Evolutionary conservation across 2,329 filamentous ascomycete genomes (phyloP).

Genomic region (Colletotrichum brevisporum): DNA sequence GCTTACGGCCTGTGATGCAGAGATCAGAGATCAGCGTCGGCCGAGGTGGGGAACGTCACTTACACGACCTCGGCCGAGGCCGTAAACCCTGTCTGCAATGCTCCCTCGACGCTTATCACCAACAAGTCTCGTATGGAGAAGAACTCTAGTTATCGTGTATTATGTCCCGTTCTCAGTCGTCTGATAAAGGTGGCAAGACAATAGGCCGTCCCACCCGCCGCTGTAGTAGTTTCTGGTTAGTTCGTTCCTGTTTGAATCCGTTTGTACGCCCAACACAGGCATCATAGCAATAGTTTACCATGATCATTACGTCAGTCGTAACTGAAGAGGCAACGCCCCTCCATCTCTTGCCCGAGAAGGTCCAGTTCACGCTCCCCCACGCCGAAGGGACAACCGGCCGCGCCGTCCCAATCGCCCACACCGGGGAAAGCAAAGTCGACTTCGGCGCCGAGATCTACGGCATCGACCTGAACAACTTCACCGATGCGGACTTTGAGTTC

Average conservation of each 20-base stretch:
- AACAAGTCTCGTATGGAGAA: neutral
- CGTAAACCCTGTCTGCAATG: neutral
- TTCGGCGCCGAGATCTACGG: conserved; percentile 54
- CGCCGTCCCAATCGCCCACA: conserved; percentile 46
- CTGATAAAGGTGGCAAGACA: neutral
- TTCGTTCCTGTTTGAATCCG: neutral
- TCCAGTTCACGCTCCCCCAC: conserved; percentile 44
- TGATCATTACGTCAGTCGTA: conserved; percentile 42
- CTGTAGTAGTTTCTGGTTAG: neutral
- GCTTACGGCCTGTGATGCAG: too few species aligned
- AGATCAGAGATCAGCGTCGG: neutral
- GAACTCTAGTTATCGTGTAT: too few species aligned
- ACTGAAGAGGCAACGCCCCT: conserved; percentile 43
- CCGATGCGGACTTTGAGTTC: conserved; percentile 53
- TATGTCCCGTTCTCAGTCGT: neutral
- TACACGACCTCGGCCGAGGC: neutral
- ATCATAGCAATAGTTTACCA: neutral
- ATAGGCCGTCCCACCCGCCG: neutral
- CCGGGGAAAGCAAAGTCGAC: conserved; percentile 48
- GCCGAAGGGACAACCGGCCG: conserved; percentile 45
- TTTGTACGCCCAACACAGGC: neutral
- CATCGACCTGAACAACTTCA: conserved; percentile 52
- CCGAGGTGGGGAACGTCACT: neutral
- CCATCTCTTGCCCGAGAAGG: conserved; percentile 39
- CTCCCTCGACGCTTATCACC: neutral